phyloP scores from a whole-genome alignment of 208 protist genomes.

The Trypanosoma avium region DNA sequence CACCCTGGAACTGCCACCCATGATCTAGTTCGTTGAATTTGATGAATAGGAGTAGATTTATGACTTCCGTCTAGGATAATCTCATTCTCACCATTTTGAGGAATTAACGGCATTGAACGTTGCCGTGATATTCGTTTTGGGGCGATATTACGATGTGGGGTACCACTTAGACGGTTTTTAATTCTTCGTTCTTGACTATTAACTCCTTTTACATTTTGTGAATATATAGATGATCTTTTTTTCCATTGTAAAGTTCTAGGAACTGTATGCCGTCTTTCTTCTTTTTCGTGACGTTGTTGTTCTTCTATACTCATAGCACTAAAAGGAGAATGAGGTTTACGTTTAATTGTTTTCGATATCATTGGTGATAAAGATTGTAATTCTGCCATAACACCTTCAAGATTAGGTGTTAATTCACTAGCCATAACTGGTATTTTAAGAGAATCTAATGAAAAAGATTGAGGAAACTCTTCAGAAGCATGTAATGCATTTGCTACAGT shows the following conservation, averaged over 20 bases:
- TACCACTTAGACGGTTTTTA: not conserved
- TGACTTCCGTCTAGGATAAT: not conserved
- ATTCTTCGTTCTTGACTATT: not conserved
- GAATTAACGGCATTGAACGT: slow-evolving; percentile 6
- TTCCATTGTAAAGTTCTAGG: not conserved
- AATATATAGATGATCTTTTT: not conserved
- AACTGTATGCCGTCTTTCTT: not conserved
- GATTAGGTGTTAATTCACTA: slow-evolving; percentile 55
- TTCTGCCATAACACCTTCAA: slow-evolving; percentile 70
- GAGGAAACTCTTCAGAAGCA: slow-evolving; percentile 42
- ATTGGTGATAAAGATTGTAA: slow-evolving; percentile 45
- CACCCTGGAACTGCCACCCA: slow-evolving; percentile 57
- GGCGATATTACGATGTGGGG: not conserved
- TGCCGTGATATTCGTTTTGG: not conserved
- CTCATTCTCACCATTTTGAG: not conserved
- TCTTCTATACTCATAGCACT: not conserved
- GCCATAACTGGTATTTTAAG: slow-evolving; percentile 45
- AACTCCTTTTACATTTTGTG: not conserved
- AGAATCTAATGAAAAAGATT: slow-evolving; percentile 44
- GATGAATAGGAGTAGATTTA: no score
- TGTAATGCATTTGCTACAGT: slow-evolving; percentile 76
- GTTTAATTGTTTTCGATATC: not conserved
- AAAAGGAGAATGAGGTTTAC: slow-evolving; percentile 1
- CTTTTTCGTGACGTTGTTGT: not conserved
- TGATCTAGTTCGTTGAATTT: no score